Evolutionary conservation across 1,284 basidiomycete species (phyloP), one percentile per base, ranked within the genome.

Genomic region (Moesziomyces globuligerus): DNA sequence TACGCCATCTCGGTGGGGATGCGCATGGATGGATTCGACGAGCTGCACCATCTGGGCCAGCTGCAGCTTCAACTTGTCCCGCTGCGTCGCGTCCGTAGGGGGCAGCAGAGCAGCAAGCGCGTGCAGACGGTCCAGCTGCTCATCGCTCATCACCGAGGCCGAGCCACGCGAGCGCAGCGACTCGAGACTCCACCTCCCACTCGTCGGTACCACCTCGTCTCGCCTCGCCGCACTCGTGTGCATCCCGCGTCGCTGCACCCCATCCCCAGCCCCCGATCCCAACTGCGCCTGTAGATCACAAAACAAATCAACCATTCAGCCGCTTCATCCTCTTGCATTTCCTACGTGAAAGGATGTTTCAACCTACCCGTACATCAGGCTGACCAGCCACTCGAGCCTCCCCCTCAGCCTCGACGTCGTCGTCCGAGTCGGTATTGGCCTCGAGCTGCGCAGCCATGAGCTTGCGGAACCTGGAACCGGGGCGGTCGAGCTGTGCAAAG

Each of bases 401-500:
- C 28, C 18, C 42, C 24, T 32, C 55, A 4, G 13, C 17, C 24
- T 50, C 45, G 18, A 49, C 48, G 15, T 20, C 42, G 21, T 26
- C 24, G 4, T 29, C 42, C 26, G 28, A n/a, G 11, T 44, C 65
- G 7, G 49, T 49, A 11, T 37, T 46, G 25, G 50, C 58, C 46
- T 75, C 66, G 34, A 82, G 53, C 59, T 82, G 80, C 24, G 78
- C 72, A 20, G 75, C 72, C 76, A 82, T 81, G 38, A 82, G 51
- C 34, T 48, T 43, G 13, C 79, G 56, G 47, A 82, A 82, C 36
- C 68, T 56, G 3, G 53, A 54, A 4, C 80, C 80, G 0, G 78
- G 75, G 21, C 61, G 38, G 48, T 82, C 79, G n/a, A 86, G 74
- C 47, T 85, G 81, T 44, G 84, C 83, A 65, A 84, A 86, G 11